Evolutionary conservation across 2,329 filamentous ascomycete species (phyloP).

Genomic region (Cladosporium sp.): DNA sequence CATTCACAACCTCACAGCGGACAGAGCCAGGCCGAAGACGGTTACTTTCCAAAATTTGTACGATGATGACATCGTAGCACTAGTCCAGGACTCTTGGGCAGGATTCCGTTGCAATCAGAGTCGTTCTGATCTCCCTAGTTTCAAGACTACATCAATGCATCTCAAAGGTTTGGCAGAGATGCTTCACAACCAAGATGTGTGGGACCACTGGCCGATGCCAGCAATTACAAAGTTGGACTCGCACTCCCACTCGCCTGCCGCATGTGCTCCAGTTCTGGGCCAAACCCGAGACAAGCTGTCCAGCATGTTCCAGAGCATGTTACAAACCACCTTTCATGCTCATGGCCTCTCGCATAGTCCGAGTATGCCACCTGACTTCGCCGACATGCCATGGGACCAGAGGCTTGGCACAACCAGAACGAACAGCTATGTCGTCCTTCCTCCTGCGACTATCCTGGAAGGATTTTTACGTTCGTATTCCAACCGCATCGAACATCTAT

Average conservation of each 20-base stretch:
- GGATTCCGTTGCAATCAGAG: slow-evolving; percentile 28
- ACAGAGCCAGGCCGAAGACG: neutral
- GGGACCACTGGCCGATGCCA: slow-evolving; percentile 22
- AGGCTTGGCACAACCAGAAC: slow-evolving; percentile 41
- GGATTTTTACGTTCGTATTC: slow-evolving; percentile 54
- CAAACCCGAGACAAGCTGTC: slow-evolving; percentile 51
- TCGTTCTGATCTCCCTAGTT: slow-evolving; percentile 18
- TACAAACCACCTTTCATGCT: neutral
- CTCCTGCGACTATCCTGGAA: slow-evolving; percentile 44
- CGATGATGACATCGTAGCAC: neutral
- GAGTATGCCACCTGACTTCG: slow-evolving; percentile 40
- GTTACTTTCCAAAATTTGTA: neutral
- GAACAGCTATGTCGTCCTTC: slow-evolving; percentile 55
- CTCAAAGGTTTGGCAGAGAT: slow-evolving; percentile 28
- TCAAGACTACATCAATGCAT: slow-evolving; percentile 27
- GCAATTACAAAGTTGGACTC: slow-evolving; percentile 19
- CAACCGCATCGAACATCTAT: slow-evolving; percentile 42
- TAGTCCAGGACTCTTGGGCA: slow-evolving; percentile 23
- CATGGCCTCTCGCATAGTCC: neutral
- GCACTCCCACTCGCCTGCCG: slow-evolving; percentile 3
- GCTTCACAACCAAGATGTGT: slow-evolving; percentile 25
- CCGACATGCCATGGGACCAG: slow-evolving; percentile 36
- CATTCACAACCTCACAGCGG: neutral
- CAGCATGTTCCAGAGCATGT: neutral
- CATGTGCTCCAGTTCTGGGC: slow-evolving; percentile 22